Percentiles rank a stretch among this genome's conserved stretches.
Conservation (phyloP, 1,284 basidiomycete species). For the Abortiporus biennis region DNA sequence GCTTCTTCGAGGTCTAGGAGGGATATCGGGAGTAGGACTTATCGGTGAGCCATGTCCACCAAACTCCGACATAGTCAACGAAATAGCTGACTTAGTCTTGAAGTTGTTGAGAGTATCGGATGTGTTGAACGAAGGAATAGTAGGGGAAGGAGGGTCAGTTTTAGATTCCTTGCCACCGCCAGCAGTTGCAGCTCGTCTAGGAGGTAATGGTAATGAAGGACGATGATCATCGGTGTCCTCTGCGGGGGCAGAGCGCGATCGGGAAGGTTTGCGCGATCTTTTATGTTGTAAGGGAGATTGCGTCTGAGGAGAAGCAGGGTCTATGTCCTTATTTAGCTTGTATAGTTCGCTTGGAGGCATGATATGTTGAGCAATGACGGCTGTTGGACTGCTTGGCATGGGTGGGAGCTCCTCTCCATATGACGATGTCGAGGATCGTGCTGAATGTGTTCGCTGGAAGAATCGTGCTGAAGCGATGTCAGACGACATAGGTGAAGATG, state of each 20-base stretch:
- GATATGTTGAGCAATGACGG: constrained; percentile 35
- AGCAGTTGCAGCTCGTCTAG: constrained; percentile 16
- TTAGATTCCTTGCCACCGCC: constrained; percentile 3
- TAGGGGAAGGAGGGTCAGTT: constrained; percentile 20
- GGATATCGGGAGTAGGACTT: constrained; percentile 3
- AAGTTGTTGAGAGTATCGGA: constrained; percentile 25
- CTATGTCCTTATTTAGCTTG: constrained; percentile 17
- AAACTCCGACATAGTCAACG: constrained; percentile 22
- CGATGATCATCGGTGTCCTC: constrained; percentile 13
- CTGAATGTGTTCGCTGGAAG: constrained; percentile 41
- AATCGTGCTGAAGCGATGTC: constrained; percentile 47
- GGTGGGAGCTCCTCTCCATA: constrained; percentile 40
- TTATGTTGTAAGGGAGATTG: constrained; percentile 1
- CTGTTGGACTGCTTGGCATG: constrained; percentile 12
- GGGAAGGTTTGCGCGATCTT: constrained; percentile 12
- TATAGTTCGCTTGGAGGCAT: constrained; percentile 44
- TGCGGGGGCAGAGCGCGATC: constrained; percentile 16
- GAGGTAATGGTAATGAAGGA: constrained; percentile 26
- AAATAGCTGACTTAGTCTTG: constrained; percentile 11
- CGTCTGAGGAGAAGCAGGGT: constrained; percentile 1
- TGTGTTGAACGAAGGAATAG: constrained; percentile 27
- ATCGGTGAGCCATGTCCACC: constrained; percentile 16
- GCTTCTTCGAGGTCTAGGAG: constrained; percentile 24
- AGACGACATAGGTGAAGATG: constrained; percentile 53
- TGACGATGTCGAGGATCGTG: constrained; percentile 52